Evolutionary conservation across 73 alveolate species (phyloP).

Genomic region (Stentor coeruleus): DNA sequence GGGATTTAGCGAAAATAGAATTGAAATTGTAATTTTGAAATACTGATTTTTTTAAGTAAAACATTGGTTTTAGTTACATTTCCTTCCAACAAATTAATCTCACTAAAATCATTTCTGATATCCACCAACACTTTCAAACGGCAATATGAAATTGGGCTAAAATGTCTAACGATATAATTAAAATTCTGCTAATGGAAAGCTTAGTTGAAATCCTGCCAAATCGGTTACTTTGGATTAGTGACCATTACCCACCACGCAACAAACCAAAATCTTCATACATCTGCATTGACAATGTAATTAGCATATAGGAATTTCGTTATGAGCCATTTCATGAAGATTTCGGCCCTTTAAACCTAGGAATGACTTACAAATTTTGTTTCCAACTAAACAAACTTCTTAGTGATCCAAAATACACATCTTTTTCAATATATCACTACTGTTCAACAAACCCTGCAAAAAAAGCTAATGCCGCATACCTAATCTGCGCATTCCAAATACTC

Average conservation of each 20-base stretch:
- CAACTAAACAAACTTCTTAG: constrained; percentile 59
- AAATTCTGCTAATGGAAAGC: neutral
- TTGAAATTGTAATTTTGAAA: too few relatives aligned
- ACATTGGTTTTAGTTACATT: too few relatives aligned
- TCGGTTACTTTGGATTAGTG: constrained; percentile 79
- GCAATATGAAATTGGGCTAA: too few relatives aligned
- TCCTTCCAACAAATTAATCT: too few relatives aligned
- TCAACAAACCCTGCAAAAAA: constrained; percentile 52
- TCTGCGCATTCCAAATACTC: constrained; percentile 86
- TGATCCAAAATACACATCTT: constrained; percentile 32
- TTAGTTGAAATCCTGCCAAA: constrained; percentile 42
- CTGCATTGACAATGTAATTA: constrained; percentile 69
- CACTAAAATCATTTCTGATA: too few relatives aligned
- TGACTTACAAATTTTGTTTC: constrained; percentile 57
- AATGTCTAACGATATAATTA: too few relatives aligned
- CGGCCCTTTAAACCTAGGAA: constrained; percentile 74
- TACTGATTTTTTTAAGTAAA: too few relatives aligned
- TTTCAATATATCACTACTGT: constrained; percentile 65
- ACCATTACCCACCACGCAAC: constrained; percentile 58
- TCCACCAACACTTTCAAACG: too few relatives aligned
- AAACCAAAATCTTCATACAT: constrained; percentile 78
- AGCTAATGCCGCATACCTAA: constrained; percentile 81
- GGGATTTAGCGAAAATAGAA: too few relatives aligned
- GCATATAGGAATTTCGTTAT: constrained; percentile 56
- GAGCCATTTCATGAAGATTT: constrained; percentile 74